Evolutionary conservation across 371 early-diverging fungal species (phyloP), one percentile per base, ranked within the genome.

Genomic region (Mortierella sp.): DNA sequence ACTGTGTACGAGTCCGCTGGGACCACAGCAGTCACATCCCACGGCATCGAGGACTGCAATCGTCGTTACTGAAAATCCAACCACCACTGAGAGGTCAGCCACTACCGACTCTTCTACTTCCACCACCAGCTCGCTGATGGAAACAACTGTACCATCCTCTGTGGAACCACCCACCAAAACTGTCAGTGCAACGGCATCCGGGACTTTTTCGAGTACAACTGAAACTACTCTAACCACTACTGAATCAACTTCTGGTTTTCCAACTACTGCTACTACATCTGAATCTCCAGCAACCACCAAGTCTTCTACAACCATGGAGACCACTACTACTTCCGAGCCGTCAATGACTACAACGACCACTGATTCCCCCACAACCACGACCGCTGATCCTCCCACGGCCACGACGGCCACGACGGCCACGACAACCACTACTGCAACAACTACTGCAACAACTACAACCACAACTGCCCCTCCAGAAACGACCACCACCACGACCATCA

Each of bases 341-440:
- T 28, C 28, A 2, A 28, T 28, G 28, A 40, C 65, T 5, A 62
- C 24, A 1, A 58, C 52, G 8, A 57, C 72, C 16, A 28, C 72
- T 0, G 45, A 24, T 0, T 24, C 11, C 3, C 41, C 41, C 5
- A 47, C 53, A 1, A 32, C 63, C 2, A 67, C 62, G 36, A 48
- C 61, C 13, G 28, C 58, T 32, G 47, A 50, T 47, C 63, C 58
- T 6, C 24, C 48, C 28, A 57, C 61, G 19, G 32, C 59, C 22
- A 41, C 69, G 7, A 52, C 65, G 4, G 64, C 67, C 2, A 70
- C 63, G 2, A 63, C 76, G 3, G 28, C 57, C 55, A 33, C 57
- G 16, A 32, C 33, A 13, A 63, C 64, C 3, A 57, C 50, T n/a
- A n/a, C 28, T 28, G 3, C n/a, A 15, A 59, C 67, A 45, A 57